Percentiles rank a stretch among this genome's conserved stretches.
These are phyloP conservation scores for Apophysomyces elegans DNA, from an alignment of 371 early-diverging fungal genomes.

Conservation along the genomic window DNA sequence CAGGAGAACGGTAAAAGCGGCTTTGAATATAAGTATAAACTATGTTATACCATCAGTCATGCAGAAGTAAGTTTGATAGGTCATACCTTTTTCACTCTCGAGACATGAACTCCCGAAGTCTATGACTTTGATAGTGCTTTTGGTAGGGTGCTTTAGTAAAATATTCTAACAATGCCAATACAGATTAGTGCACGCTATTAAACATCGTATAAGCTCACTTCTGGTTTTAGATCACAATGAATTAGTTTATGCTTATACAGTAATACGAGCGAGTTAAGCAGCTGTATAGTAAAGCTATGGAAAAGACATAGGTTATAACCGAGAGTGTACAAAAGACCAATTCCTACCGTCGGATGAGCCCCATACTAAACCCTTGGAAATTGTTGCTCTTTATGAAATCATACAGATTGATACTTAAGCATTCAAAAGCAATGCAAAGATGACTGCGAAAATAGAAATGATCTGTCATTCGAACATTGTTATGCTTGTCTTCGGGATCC, in stretches of 20 bases:
- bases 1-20: conserved; percentile 97
- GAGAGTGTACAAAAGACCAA: not conserved
- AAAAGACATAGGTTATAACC: conserved; percentile 18
- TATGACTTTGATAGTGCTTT: conserved; percentile 93
- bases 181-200: not conserved
- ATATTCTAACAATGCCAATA: conserved; percentile 61
- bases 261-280: conserved; percentile 79
- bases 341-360: conserved; percentile 70
- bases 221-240: conserved; percentile 98
- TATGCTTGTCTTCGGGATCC: conserved; percentile 83
- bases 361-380: conserved; percentile 89
- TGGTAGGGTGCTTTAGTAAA: conserved; percentile 71
- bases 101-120: conserved; percentile 97
- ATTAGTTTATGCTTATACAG: conserved; percentile 77
- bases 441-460: conserved; percentile 94
- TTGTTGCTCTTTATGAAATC: conserved; percentile 93
- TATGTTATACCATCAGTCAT: conserved; percentile 50
- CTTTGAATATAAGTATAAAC: conserved; percentile 98
- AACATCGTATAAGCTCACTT: conserved; percentile 49
- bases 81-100: conserved; percentile 71
- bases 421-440: conserved; percentile 95
- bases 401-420: conserved; percentile 95
- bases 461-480: conserved; percentile 87
- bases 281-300: conserved; percentile 76
- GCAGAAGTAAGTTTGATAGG: not conserved